Base-by-base conservation (phyloP, 78 protist genomes). In the Dictyostelium capitatum region DNA sequence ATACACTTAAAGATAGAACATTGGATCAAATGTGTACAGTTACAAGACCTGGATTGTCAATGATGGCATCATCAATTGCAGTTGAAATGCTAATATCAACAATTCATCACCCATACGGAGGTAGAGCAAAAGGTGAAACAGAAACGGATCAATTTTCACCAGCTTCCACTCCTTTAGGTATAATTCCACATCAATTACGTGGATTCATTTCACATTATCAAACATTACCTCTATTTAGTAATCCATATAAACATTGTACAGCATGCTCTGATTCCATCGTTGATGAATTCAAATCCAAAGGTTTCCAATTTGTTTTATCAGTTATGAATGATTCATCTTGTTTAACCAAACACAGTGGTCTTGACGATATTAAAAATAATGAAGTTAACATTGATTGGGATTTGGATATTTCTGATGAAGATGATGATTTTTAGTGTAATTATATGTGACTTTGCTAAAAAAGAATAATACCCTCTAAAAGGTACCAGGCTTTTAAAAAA, bases 1-100 rank as follows among this genome's bases (percentile, higher is more conserved):
- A 98, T 78, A 89, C 97, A 41, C 8, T 95, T 19, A 53, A 89
- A n/a, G 98, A 97, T 73, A 96, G 99, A 80, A 97, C 99, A 17
- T 96, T 99, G 30, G 99, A 99, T 95, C 99, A 98, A 97, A 99
- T 98, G 78, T 99, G 99, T 92, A 99, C 99, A 3, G 99, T 99
- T 15, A 91, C 99, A 1, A 95, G 99, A 14, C 99, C 99, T 0
- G 99, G 99, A 6, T 65, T 96, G 14, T 82, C 99, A 28, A 87
- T 80, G 46, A 70, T 99, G 43, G 99, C 99, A 3, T 46, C 96
- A 0, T 79, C 99, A 4, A 59, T 95, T 11, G 98, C 98, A 6
- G 99, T 98, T 6, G 99, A 99, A 83, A 57, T 99, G 17, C 23
- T 95, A 28, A 96, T 97, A 37, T 23, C 98, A n/a, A 14, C 98